A percentile compares a stretch with the other conserved stretches of the same genome.
Conservation (phyloP, 768 basidiomycete genomes). For the Lactarius indigo region DNA sequence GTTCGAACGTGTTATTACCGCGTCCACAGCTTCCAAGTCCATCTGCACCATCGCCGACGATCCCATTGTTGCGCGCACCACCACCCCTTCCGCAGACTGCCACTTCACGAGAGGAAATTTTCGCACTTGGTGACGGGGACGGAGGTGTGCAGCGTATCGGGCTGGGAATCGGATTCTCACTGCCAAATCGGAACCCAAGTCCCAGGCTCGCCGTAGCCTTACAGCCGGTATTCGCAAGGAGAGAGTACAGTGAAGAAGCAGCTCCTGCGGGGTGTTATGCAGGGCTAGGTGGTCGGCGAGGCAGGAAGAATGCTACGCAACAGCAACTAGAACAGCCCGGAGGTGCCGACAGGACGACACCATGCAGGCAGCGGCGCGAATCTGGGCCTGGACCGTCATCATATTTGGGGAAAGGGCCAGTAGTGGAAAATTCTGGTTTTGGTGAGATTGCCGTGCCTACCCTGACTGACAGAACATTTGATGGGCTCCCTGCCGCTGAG, state of each 20-base stretch:
- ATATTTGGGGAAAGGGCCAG: constrained; percentile 7
- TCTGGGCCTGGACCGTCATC: constrained; percentile 1
- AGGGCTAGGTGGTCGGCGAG: constrained; percentile 12
- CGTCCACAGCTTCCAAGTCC: background rate
- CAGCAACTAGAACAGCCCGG: background rate
- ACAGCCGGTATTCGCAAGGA: background rate
- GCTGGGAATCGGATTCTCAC: constrained; percentile 25
- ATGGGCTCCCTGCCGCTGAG: background rate
- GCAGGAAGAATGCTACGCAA: constrained; percentile 1
- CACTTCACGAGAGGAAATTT: background rate
- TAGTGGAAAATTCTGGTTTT: constrained; percentile 16
- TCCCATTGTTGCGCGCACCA: background rate
- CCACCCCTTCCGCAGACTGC: background rate
- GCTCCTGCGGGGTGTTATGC: constrained; percentile 17
- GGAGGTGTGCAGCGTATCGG: constrained; percentile 24
- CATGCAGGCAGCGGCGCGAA: background rate
- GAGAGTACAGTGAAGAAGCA: background rate
- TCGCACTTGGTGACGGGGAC: constrained; percentile 5
- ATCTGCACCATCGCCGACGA: background rate
- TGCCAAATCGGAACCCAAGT: constrained; percentile 9
- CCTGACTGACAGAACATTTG: background rate
- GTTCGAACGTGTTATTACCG: constrained; percentile 12
- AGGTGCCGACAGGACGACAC: background rate
- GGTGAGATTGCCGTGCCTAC: constrained; percentile 5
- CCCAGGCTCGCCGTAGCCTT: background rate